A percentile compares a stretch with the other conserved stretches of the same genome.
Conservation (phyloP, 305 asterid species). For the Petunia hybrid region DNA sequence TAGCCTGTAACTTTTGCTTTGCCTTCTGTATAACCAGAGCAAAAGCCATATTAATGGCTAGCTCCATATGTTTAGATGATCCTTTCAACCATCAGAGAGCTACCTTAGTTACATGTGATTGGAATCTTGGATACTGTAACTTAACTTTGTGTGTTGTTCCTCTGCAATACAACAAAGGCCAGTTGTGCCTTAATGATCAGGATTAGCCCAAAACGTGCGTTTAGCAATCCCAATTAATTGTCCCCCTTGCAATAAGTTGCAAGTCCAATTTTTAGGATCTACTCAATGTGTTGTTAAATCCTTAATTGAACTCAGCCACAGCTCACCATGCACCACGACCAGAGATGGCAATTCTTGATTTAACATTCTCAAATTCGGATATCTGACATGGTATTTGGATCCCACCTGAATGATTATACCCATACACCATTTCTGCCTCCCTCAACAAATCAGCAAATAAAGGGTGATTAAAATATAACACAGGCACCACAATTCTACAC, state of each 20-base stretch:
- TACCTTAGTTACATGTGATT: no score
- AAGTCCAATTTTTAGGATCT: background rate
- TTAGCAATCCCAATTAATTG: background rate
- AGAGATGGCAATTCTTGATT: slow-evolving; percentile 61
- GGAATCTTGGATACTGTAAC: no score
- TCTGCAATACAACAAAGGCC: no score
- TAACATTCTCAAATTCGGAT: slow-evolving; percentile 59
- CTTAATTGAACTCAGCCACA: background rate
- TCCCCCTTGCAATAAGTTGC: background rate
- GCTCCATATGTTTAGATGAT: no score
- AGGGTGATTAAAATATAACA: slow-evolving; percentile 63
- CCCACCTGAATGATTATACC: slow-evolving; percentile 67
- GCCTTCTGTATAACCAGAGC: no score
- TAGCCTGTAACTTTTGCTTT: no score
- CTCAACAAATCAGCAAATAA: slow-evolving; percentile 57
- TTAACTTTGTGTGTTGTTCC: no score
- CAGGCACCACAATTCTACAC: slow-evolving; percentile 67
- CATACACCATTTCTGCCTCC: slow-evolving; percentile 62
- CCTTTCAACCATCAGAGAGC: no score
- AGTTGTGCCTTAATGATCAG: background rate
- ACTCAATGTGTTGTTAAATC: background rate
- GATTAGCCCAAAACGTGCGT: background rate
- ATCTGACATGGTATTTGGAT: slow-evolving; percentile 72
- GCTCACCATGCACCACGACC: slow-evolving; percentile 31
- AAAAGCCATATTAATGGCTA: no score